phyloP scores from a whole-genome alignment of 1,284 basidiomycete genomes.

The Irpex sp. region DNA sequence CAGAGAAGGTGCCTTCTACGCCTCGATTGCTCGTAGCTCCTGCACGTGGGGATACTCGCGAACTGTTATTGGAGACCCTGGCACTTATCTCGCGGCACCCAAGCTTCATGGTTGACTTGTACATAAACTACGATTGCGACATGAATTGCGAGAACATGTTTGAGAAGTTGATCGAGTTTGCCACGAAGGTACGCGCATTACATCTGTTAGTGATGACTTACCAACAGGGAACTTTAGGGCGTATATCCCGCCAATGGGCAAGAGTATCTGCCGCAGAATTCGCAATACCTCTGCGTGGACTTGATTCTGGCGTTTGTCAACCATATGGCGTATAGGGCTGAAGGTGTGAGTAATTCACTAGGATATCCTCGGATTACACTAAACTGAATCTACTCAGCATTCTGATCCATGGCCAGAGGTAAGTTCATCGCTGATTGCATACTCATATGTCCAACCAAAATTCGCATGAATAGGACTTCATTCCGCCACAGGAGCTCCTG shows the following conservation, averaged over 20 bases:
- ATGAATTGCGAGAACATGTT: constrained; percentile 96
- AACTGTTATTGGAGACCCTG: constrained; percentile 87
- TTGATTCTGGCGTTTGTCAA: constrained; percentile 83
- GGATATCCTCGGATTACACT: constrained; percentile 2
- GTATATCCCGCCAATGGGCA: constrained; percentile 68
- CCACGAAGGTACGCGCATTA: constrained; percentile 61
- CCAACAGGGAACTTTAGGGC: constrained; percentile 40
- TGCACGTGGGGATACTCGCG: constrained; percentile 84
- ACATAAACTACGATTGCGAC: constrained; percentile 96
- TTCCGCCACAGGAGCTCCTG: constrained; percentile 54
- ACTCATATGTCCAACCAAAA: not conserved
- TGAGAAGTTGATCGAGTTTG: constrained; percentile 85
- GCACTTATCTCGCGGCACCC: constrained; percentile 75
- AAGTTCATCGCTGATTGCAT: constrained; percentile 9
- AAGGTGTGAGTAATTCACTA: constrained; percentile 46
- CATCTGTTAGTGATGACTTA: not conserved
- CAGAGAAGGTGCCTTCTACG: constrained; percentile 45
- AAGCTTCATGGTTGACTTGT: constrained; percentile 93
- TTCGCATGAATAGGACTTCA: constrained; percentile 33
- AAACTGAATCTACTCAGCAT: constrained; percentile 16
- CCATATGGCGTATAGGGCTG: constrained; percentile 80
- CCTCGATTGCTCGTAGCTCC: constrained; percentile 62
- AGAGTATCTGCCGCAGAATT: constrained; percentile 67
- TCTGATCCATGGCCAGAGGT: constrained; percentile 61
- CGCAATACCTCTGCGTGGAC: constrained; percentile 89